Base-by-base conservation (phyloP, 306 rosid species). In the Carpinus fangiana region DNA sequence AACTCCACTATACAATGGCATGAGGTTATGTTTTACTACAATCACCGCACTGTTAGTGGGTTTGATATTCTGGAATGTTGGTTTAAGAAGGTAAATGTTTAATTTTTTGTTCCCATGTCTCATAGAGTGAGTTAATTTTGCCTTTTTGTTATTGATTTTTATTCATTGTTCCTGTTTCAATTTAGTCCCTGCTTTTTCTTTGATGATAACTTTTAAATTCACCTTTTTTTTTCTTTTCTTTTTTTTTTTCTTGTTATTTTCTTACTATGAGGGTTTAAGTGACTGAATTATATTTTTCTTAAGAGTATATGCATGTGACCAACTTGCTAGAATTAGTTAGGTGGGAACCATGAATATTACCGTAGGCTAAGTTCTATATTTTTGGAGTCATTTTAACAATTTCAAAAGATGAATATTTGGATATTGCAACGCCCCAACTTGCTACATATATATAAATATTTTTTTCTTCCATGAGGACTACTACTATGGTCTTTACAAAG, bases 41-140 rank as follows among this genome's bases (percentile, higher is more conserved):
- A 71, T 90, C 56, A 80, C 92, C 81, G 98, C 98, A 65, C 4
- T 93, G 38, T 74, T 93, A 87, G 79, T 93, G 70, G 97, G 98
- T 34, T 75, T 91, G 0, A 81, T 81, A 8, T 93, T 90, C 78
- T 93, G 98, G 98, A 81, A 88, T 36, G 12, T 87, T 78, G 97
- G 98, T 53, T 72, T 85, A 43, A 93, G 82, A 83, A 90, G 96
- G 97, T 93, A 90, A 66, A 23, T 5, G 7, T 43, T 23, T 23
- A 23, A 23, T 23, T 48, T 43, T 75, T 73, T 68, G 1, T 70
- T 85, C 77, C 74, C 60, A 72, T 72, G 51, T 54, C 60, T 73
- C 20, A 18, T 53, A 17, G 50, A 50, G 56, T 9, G 7, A 41
- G 45, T 41, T 77, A 21, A 0, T 10, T 13, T 20, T 9, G 20